Base-by-base conservation (phyloP, 441 rosid species). In the Gossypium gossypioides region DNA sequence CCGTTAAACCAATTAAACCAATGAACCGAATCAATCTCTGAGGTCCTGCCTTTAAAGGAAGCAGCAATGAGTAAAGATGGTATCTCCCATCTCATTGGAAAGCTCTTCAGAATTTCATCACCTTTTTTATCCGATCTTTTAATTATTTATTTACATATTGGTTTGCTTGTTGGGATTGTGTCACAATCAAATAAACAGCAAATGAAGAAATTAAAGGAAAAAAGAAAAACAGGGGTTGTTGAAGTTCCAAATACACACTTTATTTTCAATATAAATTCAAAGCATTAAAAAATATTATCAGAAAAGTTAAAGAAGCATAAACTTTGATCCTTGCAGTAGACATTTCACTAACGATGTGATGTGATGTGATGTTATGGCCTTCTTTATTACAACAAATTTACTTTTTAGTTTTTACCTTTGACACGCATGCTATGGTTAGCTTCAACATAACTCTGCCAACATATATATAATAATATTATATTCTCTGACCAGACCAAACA, bases 241-340 rank as follows among this genome's bases (percentile, higher is more conserved):
- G 72, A 46, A 25, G 27, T 16, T 13, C 46, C 62, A 8, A 10
- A 18, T 4, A 12, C 60, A n/a, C 2, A 22, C 13, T 22, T 1
- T 22, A 0, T 1, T 50, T 50, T 12, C 27, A 12, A 1, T 12
- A 1, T 12, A 24, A n/a, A 15, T 59, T 59, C n/a, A 32, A 62
- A 3, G 37, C 12, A 63, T 8, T n/a, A 40, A 13, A 40, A 40
- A 37, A 37, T 37, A 37, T 7, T 37, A 37, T 40, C 44, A 40
- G 44, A 40, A 40, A 40, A 8, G 44, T 8, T 40, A 40, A 32
- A 42, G 62, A 70, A 73, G 71, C 57, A 70, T 9, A 6, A 69
- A 58, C 78, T 67, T 77, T 74, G 57, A 76, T 68, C 63, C 48
- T 21, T 25, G 57, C 66, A 56, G 59, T 34, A 68, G 76, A 52